Conservation (phyloP, 495 filamentous ascomycete genomes). For the Delitschia confertaspora region DNA sequence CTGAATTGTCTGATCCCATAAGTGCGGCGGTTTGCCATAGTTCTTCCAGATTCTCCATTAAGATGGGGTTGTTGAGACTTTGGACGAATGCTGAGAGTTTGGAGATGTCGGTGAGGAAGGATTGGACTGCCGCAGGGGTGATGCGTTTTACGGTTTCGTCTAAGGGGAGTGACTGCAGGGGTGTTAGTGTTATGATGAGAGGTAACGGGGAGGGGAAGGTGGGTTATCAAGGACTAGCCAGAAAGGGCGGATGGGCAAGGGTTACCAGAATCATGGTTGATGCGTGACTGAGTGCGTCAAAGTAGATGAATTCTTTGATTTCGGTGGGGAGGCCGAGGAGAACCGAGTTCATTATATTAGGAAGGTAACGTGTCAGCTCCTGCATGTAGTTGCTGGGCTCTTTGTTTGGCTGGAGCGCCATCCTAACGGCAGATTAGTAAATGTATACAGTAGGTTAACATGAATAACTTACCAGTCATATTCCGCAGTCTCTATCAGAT, state of each 20-base stretch:
- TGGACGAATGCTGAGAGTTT: slow-evolving; percentile 80
- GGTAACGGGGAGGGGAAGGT: too few species aligned
- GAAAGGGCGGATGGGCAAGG: background rate
- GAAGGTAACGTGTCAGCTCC: slow-evolving; percentile 84
- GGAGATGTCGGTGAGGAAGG: slow-evolving; percentile 71
- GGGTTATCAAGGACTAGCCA: background rate
- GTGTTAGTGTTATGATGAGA: too few species aligned
- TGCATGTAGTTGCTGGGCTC: slow-evolving; percentile 89
- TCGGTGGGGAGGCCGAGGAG: slow-evolving; percentile 82
- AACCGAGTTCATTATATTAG: slow-evolving; percentile 92
- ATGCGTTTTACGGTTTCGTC: slow-evolving; percentile 72
- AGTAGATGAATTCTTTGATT: slow-evolving; percentile 96
- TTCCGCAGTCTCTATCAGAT: slow-evolving; percentile 91
- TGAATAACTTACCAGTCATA: slow-evolving; percentile 66
- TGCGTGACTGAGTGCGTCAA: slow-evolving; percentile 87
- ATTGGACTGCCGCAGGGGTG: slow-evolving; percentile 72
- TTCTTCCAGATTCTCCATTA: slow-evolving; percentile 82
- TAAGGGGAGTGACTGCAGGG: slow-evolving; percentile 62
- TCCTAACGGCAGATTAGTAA: slow-evolving; percentile 36
- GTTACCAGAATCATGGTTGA: slow-evolving; percentile 73
- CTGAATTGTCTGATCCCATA: slow-evolving; percentile 69
- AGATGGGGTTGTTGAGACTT: slow-evolving; percentile 65
- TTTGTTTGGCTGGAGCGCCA: slow-evolving; percentile 49
- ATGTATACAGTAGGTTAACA: slow-evolving; percentile 2
- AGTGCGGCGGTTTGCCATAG: slow-evolving; percentile 81